A percentile compares a stretch with the other conserved stretches of the same genome.
phyloP scores from a whole-genome alignment of 192 early-diverging fungal genomes.

The Coemansia sp. region DNA sequence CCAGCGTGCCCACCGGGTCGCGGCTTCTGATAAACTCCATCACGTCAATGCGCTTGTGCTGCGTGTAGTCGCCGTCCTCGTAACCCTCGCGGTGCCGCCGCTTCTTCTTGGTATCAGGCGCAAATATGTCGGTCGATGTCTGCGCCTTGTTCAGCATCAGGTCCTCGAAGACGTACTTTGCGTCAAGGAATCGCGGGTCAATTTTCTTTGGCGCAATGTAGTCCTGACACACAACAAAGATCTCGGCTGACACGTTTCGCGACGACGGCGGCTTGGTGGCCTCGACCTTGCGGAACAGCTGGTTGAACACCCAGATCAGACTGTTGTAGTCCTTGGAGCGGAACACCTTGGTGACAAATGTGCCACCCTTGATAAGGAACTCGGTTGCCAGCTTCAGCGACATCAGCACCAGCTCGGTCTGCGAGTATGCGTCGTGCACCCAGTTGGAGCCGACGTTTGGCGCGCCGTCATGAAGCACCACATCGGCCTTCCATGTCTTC shows the following conservation, averaged over 20 bases:
- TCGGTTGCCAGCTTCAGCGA: slow-evolving; percentile 91
- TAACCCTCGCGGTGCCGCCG: slow-evolving; percentile 93
- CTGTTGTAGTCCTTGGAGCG: slow-evolving; percentile 99
- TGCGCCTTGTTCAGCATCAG: slow-evolving; percentile 60
- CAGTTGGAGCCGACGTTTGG: slow-evolving; percentile 96
- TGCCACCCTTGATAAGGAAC: slow-evolving; percentile 86
- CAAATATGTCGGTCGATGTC: slow-evolving; percentile 72
- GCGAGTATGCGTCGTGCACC: slow-evolving; percentile 95
- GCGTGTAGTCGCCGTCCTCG: slow-evolving; percentile 91
- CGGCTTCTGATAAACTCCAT: slow-evolving; percentile 74
- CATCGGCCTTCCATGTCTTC: slow-evolving; percentile 98
- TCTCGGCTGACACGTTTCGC: slow-evolving; percentile 98
- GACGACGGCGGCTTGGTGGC: slow-evolving; percentile 98
- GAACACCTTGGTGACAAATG: slow-evolving; percentile 98
- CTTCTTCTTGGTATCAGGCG: slow-evolving; percentile 79
- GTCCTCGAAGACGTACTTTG: slow-evolving; percentile 92
- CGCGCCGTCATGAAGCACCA: slow-evolving; percentile 97
- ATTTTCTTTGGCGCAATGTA: slow-evolving; percentile 92
- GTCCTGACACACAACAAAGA: slow-evolving; percentile 95
- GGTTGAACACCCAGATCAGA: slow-evolving; percentile 97
- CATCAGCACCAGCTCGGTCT: slow-evolving; percentile 88
- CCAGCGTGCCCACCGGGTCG: slow-evolving; percentile 79
- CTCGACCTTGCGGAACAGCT: slow-evolving; percentile 93
- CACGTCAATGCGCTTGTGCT: slow-evolving; percentile 69
- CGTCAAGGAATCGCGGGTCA: slow-evolving; percentile 88